A percentile compares a stretch with the other conserved stretches of the same genome.
These are phyloP conservation scores for Rhododendron ovatum DNA, from an alignment of 148 eudicot genomes.

Conservation along the genomic window DNA sequence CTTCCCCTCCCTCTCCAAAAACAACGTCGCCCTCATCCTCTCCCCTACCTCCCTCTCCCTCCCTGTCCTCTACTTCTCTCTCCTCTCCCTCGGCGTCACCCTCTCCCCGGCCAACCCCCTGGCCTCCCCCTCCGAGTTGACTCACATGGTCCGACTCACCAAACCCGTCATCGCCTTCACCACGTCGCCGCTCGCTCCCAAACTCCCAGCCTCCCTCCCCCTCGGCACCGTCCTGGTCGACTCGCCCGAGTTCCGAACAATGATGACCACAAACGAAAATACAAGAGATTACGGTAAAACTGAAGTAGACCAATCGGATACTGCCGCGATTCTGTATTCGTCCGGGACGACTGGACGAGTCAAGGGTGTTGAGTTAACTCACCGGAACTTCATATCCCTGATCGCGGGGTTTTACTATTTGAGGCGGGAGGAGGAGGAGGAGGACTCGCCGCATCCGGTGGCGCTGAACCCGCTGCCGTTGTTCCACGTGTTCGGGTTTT, in stretches of 20 bases:
- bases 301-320: conserved; percentile 36
- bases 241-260: conserved; percentile 45
- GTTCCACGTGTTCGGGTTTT: conserved; percentile 84
- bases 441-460: conserved; percentile 19
- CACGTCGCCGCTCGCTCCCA: conserved; percentile 25
- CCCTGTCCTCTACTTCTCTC: conserved; percentile 66
- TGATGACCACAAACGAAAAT: conserved; percentile 10
- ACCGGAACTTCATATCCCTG: conserved; percentile 56
- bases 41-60: conserved; percentile 49
- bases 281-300: background rate
- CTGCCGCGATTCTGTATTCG: conserved; percentile 68
- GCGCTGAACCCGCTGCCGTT: conserved; percentile 60
- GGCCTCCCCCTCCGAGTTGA: conserved; percentile 46
- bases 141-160: conserved; percentile 34
- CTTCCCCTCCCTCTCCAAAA: conserved; percentile 26
- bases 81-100: conserved; percentile 55
- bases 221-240: conserved; percentile 39
- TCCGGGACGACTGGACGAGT: conserved; percentile 91
- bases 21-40: conserved; percentile 43
- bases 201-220: conserved; percentile 26
- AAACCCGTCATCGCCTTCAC: conserved; percentile 53
- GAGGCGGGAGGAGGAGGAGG: background rate
- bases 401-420: conserved; percentile 23
- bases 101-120: conserved; percentile 66
- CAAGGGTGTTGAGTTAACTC: conserved; percentile 80